Evolutionary conservation across 1,139 yeast species (phyloP), one percentile per base, ranked within the genome.

Genomic region (Suhomyces wounanorum): DNA sequence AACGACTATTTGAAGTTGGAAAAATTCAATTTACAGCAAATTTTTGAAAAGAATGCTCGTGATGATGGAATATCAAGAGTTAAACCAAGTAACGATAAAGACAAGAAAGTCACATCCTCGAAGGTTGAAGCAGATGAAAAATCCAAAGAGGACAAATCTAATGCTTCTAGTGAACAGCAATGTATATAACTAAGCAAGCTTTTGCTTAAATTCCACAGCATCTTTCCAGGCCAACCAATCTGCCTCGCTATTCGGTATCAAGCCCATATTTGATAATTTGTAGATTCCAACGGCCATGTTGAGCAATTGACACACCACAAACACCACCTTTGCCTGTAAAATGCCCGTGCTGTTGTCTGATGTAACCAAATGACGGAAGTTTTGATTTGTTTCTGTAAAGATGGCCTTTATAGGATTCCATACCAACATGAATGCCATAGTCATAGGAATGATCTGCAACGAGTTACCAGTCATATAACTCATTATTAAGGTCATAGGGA

Each of bases 381-480:
- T 65, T 11, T 73, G 61, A 55, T 78, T 78, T 1, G 88, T 82
- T 11, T 74, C 79, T 31, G 75, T 69, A 45, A 85, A 68, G 1
- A 94, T 84, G 33, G 96, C 89, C 60, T 83, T 85, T 40, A 89
- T 61, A 0, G 98, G 96, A 43, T 83, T 85, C 59, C 86, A 80
- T 57, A 94, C 82, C 61, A 94, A 75, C 90, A 87, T 89, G 40
- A 89, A 69, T 0, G 97, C 88, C 89, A 91, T 92, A 70, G 91
- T 87, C 50, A 94, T 87, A 5, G 97, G 95, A 53, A 94, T 91
- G 56, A 94, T 79, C 62, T 94, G 98, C 28, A 94, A 72, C 7
- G 96, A 84, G 61, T 88, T 87, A 31, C 99, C 99, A 1, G 97
- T 84, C 91, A 94, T 89, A 68, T 90, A 94, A 54, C 92, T 84